These are phyloP conservation scores for Chrysanthemum makinoi DNA, from an alignment of 129 eudicot genomes.

Conservation along the genomic window DNA sequence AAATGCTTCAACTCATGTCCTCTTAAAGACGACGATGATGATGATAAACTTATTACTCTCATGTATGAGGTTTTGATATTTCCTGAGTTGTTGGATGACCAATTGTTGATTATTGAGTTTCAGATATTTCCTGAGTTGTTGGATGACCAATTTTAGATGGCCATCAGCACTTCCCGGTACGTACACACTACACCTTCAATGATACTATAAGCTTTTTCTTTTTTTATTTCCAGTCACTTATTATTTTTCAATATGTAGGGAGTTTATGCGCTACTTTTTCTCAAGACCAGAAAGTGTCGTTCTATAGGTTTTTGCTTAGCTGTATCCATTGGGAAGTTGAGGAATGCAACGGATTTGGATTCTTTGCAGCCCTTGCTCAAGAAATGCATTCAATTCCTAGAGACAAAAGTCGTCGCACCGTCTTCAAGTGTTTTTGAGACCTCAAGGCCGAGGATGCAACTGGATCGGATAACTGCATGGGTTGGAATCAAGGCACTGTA, in stretches of 20 bases:
- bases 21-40: too few species aligned
- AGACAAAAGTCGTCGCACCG: constrained; percentile 41
- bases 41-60: too few species aligned
- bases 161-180: constrained; percentile 83
- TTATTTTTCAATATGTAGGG: constrained; percentile 47
- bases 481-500: constrained; percentile 96
- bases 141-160: constrained; percentile 82
- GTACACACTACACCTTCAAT: constrained; percentile 8
- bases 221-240: constrained; percentile 15
- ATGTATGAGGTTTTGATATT: constrained; percentile 44
- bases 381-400: constrained; percentile 70
- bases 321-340: constrained; percentile 71
- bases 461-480: constrained; percentile 85
- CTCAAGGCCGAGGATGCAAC: constrained; percentile 80
- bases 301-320: constrained; percentile 90
- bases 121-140: constrained; percentile 74
- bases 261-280: constrained; percentile 82
- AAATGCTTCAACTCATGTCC: too few species aligned
- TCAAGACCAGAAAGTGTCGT: constrained; percentile 73
- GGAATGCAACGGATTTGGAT: constrained; percentile 81
- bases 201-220: not conserved
- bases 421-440: constrained; percentile 33
- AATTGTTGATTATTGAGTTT: constrained; percentile 59
- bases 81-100: constrained; percentile 85
- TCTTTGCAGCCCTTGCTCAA: constrained; percentile 80